Percentiles rank a stretch among this genome's conserved stretches.
phyloP scores from a whole-genome alignment of 306 rosid genomes.

The Macrotyloma uniflorum region DNA sequence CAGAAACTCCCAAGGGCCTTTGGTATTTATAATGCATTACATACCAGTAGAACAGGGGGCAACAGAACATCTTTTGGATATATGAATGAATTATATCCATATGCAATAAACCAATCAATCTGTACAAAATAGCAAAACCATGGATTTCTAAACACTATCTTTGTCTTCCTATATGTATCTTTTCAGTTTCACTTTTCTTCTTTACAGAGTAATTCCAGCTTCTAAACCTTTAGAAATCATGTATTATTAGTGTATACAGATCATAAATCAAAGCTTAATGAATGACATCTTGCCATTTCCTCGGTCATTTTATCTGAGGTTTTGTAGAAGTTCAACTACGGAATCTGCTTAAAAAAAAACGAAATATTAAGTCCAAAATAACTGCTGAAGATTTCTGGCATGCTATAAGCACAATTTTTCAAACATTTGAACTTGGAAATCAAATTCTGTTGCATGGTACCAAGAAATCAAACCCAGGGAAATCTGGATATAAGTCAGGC shows the following conservation, averaged over 20 bases:
- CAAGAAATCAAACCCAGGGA: slow-evolving; percentile 21
- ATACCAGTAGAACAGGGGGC: slow-evolving; percentile 27
- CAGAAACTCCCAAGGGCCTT: slow-evolving; percentile 13
- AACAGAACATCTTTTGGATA: slow-evolving; percentile 43
- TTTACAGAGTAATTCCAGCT: slow-evolving; percentile 58
- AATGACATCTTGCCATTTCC: slow-evolving; percentile 37
- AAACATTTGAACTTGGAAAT: slow-evolving; percentile 3
- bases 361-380: slow-evolving; percentile 20
- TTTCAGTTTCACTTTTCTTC: slow-evolving; percentile 46
- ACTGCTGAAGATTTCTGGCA: slow-evolving; percentile 13
- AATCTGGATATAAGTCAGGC: neutral
- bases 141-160: slow-evolving; percentile 39
- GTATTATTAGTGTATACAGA: slow-evolving; percentile 34
- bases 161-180: slow-evolving; percentile 50
- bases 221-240: slow-evolving; percentile 48
- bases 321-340: slow-evolving; percentile 43
- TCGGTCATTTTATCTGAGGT: slow-evolving; percentile 40
- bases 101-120: slow-evolving; percentile 55
- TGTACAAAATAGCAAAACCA: slow-evolving; percentile 58
- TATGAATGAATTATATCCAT: slow-evolving; percentile 49
- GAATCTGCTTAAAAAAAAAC: slow-evolving; percentile 45
- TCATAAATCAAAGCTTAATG: slow-evolving; percentile 37
- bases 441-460: slow-evolving; percentile 23
- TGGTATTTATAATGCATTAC: slow-evolving; percentile 37
- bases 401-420: neutral